phyloP scores from a whole-genome alignment of 1,139 yeast genomes.

The Zygoascus sp. region DNA sequence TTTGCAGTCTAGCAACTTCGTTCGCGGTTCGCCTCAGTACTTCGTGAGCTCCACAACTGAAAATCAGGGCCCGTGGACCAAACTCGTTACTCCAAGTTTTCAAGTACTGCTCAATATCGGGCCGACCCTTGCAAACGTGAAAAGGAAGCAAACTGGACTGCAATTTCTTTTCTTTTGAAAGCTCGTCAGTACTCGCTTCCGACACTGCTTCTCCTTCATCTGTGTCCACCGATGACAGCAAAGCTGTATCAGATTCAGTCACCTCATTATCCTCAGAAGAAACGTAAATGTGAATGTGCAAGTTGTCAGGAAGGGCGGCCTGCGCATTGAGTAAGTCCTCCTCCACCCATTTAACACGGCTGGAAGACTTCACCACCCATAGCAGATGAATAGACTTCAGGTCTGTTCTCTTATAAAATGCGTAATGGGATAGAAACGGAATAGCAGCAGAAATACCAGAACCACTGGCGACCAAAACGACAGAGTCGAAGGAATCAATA shows the following conservation, averaged over 20 bases:
- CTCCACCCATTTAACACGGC: constrained; percentile 45
- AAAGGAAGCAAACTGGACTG: no score
- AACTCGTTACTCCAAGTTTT: constrained; percentile 24
- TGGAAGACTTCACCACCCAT: constrained; percentile 45
- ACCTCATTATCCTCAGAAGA: constrained; percentile 3
- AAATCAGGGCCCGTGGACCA: constrained; percentile 42
- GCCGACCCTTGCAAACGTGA: no score
- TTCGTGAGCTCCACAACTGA: constrained; percentile 50
- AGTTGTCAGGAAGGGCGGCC: constrained; percentile 11
- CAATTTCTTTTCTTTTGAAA: no score
- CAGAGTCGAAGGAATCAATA: constrained; percentile 46
- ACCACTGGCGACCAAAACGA: constrained; percentile 39
- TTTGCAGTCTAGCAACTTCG: constrained; percentile 42
- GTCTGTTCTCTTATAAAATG: constrained; percentile 11
- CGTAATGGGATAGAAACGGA: constrained; percentile 30
- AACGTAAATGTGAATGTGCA: constrained; percentile 1
- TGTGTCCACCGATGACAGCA: neutral
- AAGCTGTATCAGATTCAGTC: neutral
- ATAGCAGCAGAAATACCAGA: constrained; percentile 55
- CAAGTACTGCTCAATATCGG: constrained; percentile 31
- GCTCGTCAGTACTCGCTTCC: neutral
- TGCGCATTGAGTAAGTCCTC: constrained; percentile 36
- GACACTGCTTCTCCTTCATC: neutral
- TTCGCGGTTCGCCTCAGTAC: constrained; percentile 45
- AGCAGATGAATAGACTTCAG: constrained; percentile 39